Evolutionary conservation across 768 basidiomycete species (phyloP), one percentile per base, ranked within the genome.

Genomic region (Trametes cingulata): DNA sequence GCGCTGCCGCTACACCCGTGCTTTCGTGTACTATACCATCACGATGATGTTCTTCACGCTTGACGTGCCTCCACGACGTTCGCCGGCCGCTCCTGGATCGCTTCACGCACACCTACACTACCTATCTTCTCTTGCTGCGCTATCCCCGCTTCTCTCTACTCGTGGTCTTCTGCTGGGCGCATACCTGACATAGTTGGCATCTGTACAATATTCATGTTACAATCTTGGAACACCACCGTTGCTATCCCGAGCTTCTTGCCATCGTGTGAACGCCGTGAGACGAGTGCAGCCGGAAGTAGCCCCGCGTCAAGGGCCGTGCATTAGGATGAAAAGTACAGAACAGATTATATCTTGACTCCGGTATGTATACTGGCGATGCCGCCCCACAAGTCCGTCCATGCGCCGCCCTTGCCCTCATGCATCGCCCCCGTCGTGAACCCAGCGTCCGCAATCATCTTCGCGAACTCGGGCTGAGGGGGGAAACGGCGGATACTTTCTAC

Each of bases 401-500:
- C 90, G n/a, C 87, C 90, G 5, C 89, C 91, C 65, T 90, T 86
- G 42, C 81, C 81, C 61, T 91, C 84, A 56, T 70, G 69, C 53
- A 72, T 66, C 24, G 78, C 80, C 24, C 88, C 90, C 1, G 85
- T 88, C 35, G 79, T 70, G 74, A 96, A 95, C 0, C 94, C 94
- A 6, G 91, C 93, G 20, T 92, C 86, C 62, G 81, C 74, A 67
- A 96, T 91, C 95, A 98, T 90, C 65, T 84, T 75, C 6, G 95
- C 87, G 75, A 98, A 98, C 56, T 91, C 87, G 8, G 83, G 77
- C 72, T 97, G 95, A 12, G 85, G 80, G 25, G 95, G 95, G 79
- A 98, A 98, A 66, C 85, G 86, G 41, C 94, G 89, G 67, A 99
- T 98, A 12, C 95, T 97, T 74, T 99, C 97, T 42, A 98, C 93